Evolutionary conservation across 495 filamentous ascomycete genomes (phyloP).

Genomic region (Bombardia bombarda): DNA sequence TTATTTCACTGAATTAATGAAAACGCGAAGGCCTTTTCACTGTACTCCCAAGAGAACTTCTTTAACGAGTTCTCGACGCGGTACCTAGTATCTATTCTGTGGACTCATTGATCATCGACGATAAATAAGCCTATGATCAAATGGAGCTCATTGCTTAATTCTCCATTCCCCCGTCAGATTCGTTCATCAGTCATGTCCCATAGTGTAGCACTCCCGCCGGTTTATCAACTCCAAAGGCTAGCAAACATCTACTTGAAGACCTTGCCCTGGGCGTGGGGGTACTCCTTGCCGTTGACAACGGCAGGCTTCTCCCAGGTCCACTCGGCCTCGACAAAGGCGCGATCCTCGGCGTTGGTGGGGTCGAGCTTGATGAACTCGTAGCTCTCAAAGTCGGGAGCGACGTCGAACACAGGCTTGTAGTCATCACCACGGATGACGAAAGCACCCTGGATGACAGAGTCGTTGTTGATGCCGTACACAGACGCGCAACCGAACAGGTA

Average conservation of each 20-base stretch:
- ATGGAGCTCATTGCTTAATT: conserved; percentile 14
- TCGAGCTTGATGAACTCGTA: conserved; percentile 96
- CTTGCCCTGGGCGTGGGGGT: conserved; percentile 67
- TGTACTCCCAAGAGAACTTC: neutral
- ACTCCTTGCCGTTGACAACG: conserved; percentile 71
- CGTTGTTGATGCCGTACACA: conserved; percentile 80
- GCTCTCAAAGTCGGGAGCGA: conserved; percentile 94
- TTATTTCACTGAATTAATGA: neutral
- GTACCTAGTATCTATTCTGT: conserved; percentile 18
- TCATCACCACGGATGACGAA: conserved; percentile 94
- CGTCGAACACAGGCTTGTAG: conserved; percentile 76
- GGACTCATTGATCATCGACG: conserved; percentile 17
- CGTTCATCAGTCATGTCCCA: conserved; percentile 29
- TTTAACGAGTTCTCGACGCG: conserved; percentile 2
- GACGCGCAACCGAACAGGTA: conserved; percentile 91
- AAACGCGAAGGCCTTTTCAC: neutral
- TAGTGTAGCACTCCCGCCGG: conserved; percentile 17
- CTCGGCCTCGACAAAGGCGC: conserved; percentile 73
- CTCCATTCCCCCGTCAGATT: conserved; percentile 16
- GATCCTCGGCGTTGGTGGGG: conserved; percentile 70
- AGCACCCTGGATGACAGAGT: conserved; percentile 82
- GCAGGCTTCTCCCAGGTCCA: conserved; percentile 84
- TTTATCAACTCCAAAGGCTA: neutral
- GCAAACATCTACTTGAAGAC: conserved; percentile 82
- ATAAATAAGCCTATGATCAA: conserved; percentile 20